Evolutionary conservation across 768 basidiomycete genomes (phyloP).

Genomic region (Daedaleopsis sinensis): DNA sequence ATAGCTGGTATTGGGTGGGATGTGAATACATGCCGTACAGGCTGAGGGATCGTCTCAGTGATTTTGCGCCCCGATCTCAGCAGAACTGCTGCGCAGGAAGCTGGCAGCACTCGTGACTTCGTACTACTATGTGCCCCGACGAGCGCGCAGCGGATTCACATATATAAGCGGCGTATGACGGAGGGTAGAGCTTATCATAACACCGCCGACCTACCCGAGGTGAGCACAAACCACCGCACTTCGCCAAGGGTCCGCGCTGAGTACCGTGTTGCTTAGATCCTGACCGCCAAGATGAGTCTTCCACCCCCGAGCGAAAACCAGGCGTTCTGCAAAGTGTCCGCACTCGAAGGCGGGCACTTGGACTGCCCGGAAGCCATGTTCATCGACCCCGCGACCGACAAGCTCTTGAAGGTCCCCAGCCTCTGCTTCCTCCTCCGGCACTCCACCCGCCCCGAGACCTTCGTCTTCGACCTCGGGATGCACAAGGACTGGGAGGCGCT

Average conservation of each 20-base stretch:
- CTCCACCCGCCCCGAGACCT: conserved; percentile 32
- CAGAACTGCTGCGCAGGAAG: too few species aligned
- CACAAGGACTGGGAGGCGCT: conserved; percentile 43
- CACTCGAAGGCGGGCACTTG: conserved; percentile 55
- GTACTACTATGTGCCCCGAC: too few species aligned
- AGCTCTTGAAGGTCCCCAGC: conserved; percentile 40
- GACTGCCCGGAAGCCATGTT: conserved; percentile 40
- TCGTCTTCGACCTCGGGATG: conserved; percentile 58
- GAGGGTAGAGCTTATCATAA: too few species aligned
- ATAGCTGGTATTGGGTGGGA: too few species aligned
- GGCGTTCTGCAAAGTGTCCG: conserved; percentile 56
- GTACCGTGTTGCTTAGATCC: conserved; percentile 42
- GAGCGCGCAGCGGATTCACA: too few species aligned
- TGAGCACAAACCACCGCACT: conserved; percentile 34
- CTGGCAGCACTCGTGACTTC: too few species aligned
- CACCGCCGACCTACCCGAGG: background rate
- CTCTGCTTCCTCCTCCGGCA: conserved; percentile 57
- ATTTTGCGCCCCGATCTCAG: too few species aligned
- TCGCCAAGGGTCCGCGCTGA: too few species aligned
- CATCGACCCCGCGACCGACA: conserved; percentile 33
- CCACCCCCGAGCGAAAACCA: conserved; percentile 46
- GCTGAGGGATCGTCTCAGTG: too few species aligned
- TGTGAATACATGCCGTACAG: too few species aligned
- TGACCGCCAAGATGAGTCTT: conserved; percentile 24
- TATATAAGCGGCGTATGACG: too few species aligned